Base-by-base conservation (phyloP, 139 green algal genomes). In the Chlamydomonas schloesseri region DNA sequence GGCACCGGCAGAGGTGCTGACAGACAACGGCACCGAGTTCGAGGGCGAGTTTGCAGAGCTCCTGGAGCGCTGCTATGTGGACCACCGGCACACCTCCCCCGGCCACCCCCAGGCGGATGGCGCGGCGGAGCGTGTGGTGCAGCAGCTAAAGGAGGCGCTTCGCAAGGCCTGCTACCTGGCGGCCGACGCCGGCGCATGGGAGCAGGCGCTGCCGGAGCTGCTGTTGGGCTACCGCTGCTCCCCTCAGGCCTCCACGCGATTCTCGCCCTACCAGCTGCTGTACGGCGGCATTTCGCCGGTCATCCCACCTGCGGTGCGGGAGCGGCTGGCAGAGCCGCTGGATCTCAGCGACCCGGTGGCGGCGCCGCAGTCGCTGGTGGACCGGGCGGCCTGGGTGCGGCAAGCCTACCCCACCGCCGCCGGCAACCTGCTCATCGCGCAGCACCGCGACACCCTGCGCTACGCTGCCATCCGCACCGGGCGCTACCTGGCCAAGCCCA, bases 101-200 rank as follows among this genome's bases (percentile, higher is more conserved):
- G 9, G 80, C 13, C 71, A 89, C 71, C 88, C 90, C 1, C 76
- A 93, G 47, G 84, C 72, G 26, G 80, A 93, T 33, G 83, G 90
- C 8, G 53, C 87, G 0, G 74, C 84, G 42, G 88, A 91, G 76
- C 73, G 86, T 0, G 29, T 65, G 0, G 85, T 93, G 10, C 72
- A 89, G 47, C 82, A 76, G 0, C 14, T 86, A 0, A 91, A 93
- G 70, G 29, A 36, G 5, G 85, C 46, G 6, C 26, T 93, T 33
- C 72, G 73, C 8, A 93, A 92, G 70, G n/a, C 65, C 55, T 74
- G 70, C 29, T 42, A 69, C 13, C 15, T 70, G 18, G 28, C 17
- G 0, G 10, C n/a, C 1, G 34, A 55, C 29, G 31, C 55, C 1
- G 2, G 42, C 1, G 29, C 26, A 11, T 91, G 87, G 87, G 83